Evolutionary conservation across 345 rosid species (phyloP), one percentile per base, ranked within the genome.

Genomic region (Eucalyptus dawsonii): DNA sequence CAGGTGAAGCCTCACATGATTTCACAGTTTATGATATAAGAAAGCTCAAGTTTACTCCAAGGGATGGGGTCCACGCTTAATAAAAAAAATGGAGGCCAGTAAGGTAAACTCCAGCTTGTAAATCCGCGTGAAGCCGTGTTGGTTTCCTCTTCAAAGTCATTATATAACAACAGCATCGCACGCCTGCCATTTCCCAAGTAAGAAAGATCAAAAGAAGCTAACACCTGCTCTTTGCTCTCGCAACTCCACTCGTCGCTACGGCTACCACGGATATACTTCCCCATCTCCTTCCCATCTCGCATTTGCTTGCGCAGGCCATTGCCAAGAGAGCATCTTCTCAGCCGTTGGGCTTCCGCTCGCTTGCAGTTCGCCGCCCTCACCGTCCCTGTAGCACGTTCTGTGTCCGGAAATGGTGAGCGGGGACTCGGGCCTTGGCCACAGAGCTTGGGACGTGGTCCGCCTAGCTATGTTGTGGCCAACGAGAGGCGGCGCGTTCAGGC

Each of bases 401-500:
- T 4, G 4, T 22, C 15, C 9, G 9, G 42, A 40, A 76, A 51
- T 21, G 69, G 76, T 0, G 40, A 49, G 42, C 62, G 34, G 44
- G 87, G 60, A 86, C 87, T 49, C 27, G 6, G 89, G 53, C 44
- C 90, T 90, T 24, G 88, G 86, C 42, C 91, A 29, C 9, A 91
- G 91, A 90, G 96, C 94, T 6, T 95, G 97, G 99, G 92, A 89
- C 88, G 45, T 95, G 14, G 93, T 96, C 86, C 94, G 95, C 14
- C 88, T 95, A 37, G 95, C 95, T 50, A 90, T 98, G 91, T 50
- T 95, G 65, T 95, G 99, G 96, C 92, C 94, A 12, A 93, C 93
- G 92, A 98, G 95, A 93, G 98, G 98, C 6, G 93, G 95, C 31
- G 91, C 93, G 80, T 93, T 97, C 91, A 94, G 91, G 93, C 91